These are phyloP conservation scores for Malus fusca DNA, from an alignment of 306 rosid genomes.

Conservation along the genomic window DNA sequence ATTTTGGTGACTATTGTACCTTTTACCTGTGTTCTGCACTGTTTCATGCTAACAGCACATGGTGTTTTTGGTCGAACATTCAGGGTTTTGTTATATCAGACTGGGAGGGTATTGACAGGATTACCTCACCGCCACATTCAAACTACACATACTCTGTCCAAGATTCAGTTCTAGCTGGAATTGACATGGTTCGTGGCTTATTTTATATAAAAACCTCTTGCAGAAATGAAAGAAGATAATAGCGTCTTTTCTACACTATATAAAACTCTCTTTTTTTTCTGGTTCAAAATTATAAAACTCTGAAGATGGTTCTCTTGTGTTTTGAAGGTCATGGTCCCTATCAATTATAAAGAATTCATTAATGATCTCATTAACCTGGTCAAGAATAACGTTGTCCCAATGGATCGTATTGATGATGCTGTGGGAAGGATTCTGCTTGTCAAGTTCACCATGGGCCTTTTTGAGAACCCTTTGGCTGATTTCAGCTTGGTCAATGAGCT, in stretches of 20 bases:
- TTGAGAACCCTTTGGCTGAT: slow-evolving; percentile 87
- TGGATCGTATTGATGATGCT: slow-evolving; percentile 90
- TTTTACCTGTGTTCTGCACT: not conserved
- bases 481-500: slow-evolving; percentile 76
- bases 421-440: slow-evolving; percentile 76
- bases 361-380: slow-evolving; percentile 62
- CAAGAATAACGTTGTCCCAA: slow-evolving; percentile 61
- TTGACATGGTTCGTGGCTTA: slow-evolving; percentile 75
- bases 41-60: slow-evolving; percentile 8
- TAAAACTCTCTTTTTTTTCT: not conserved
- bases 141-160: slow-evolving; percentile 83
- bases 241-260: not conserved
- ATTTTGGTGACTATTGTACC: not conserved
- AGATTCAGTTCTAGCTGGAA: slow-evolving; percentile 75
- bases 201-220: slow-evolving; percentile 14
- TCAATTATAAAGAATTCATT: slow-evolving; percentile 56
- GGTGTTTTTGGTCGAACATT: slow-evolving; percentile 21
- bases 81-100: slow-evolving; percentile 99
- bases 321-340: slow-evolving; percentile 85
- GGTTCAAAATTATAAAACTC: not conserved
- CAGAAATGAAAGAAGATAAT: not conserved
- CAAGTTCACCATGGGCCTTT: slow-evolving; percentile 87
- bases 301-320: slow-evolving; percentile 16
- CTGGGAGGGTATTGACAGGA: slow-evolving; percentile 89
- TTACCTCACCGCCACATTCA: slow-evolving; percentile 65